These are phyloP conservation scores for Lodderomyces jiufengensis DNA, from an alignment of 1,139 yeast species.

Conservation along the genomic window DNA sequence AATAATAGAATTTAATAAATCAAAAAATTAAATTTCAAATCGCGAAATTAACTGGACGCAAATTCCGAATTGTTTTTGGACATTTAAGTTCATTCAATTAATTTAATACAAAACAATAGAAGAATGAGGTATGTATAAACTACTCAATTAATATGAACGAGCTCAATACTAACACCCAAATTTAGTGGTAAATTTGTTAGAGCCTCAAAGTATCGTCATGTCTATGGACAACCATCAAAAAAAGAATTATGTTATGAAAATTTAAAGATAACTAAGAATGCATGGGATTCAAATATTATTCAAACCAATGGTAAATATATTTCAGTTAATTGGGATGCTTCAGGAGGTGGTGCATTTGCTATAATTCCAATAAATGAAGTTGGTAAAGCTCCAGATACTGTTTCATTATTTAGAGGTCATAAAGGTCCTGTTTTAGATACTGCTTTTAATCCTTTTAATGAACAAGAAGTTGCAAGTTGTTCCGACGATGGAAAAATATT, in stretches of 20 bases:
- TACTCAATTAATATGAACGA: not conserved
- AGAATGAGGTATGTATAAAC: constrained; percentile 5
- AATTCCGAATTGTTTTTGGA: too few relatives aligned
- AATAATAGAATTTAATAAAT: too few relatives aligned
- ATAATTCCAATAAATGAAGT: constrained; percentile 80
- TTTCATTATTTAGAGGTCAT: constrained; percentile 92
- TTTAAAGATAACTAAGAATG: constrained; percentile 79
- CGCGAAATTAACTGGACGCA: too few relatives aligned
- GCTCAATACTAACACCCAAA: not conserved
- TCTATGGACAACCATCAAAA: constrained; percentile 87
- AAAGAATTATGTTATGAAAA: constrained; percentile 88
- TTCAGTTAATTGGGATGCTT: constrained; percentile 87
- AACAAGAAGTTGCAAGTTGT: constrained; percentile 70
- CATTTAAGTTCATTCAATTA: too few relatives aligned
- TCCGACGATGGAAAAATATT: constrained; percentile 91
- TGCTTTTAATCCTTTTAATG: constrained; percentile 88
- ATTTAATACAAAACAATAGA: too few relatives aligned
- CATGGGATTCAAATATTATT: constrained; percentile 92
- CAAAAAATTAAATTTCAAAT: too few relatives aligned
- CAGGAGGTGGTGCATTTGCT: constrained; percentile 98
- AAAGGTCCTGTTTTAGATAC: constrained; percentile 94
- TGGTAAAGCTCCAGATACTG: constrained; percentile 94
- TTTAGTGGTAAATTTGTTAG: constrained; percentile 89
- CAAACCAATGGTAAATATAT: constrained; percentile 77
- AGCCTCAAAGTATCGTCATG: constrained; percentile 95